Base-by-base conservation (phyloP, 2,329 filamentous ascomycete species). In the Herpotrichia juniperi region DNA sequence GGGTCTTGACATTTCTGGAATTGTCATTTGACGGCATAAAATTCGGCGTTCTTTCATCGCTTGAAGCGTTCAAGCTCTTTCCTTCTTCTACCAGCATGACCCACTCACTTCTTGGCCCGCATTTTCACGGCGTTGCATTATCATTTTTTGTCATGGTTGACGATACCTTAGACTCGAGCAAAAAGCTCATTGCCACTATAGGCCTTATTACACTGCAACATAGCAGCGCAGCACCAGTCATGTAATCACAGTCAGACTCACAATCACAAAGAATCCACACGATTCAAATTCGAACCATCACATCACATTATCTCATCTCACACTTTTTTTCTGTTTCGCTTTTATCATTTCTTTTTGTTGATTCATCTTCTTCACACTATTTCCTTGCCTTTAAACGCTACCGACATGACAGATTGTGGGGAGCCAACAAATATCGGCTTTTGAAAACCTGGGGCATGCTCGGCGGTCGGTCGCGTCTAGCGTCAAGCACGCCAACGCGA, bases 1-100 rank as follows among this genome's bases (percentile, higher is more conserved):
- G 57, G 57, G 51, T 58, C 46, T 56, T 40, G 46, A 46, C 17
- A 60, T 51, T 52, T 53, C 42, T 21, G 39, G 5, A 35, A 26
- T 28, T 14, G 34, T 26, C 17, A 19, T 28, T 17, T 4, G 40
- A n/a, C 17, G 40, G 17, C 40, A 43, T 28, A 30, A 43, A 28
- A 43, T 43, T n/a, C 17, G 40, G 40, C 40, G 26, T 46, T 46
- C 35, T 32, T 10, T n/a, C n/a, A n/a, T n/a, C n/a, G n/a, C n/a
- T n/a, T 46, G 28, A 11, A 35, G 43, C 43, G 43, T 46, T 46
- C 26, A 32, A 34, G 43, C 30, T 30, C 37, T 21, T 11, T 9
- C 21, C 14, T 19, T 25, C 8, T 21, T 31, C n/a, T 45, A 9
- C 17, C 37, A 48, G 46, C 46, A 37, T 42, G 10, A 42, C 35